Base-by-base conservation (phyloP, 441 rosid genomes). In the Arabidopsis lyrata region DNA sequence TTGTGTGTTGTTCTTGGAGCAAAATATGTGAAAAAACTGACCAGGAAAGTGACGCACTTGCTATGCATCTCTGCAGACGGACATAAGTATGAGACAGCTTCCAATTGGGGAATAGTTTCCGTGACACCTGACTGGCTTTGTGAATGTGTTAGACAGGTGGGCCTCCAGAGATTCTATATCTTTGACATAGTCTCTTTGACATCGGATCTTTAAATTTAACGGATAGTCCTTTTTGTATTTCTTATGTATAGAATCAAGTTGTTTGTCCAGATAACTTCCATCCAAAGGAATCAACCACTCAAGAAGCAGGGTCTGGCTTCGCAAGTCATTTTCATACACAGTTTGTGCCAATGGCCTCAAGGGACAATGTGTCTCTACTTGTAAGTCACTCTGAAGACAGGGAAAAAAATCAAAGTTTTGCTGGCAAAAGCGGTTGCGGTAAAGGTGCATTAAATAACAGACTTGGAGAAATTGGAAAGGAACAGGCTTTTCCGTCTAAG, bases 61-160 rank as follows among this genome's bases (percentile, higher is more conserved):
- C 49, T 93, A 57, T 96, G 98, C 82, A 92, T 90, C 79, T 92
- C 82, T 79, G 76, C 87, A n/a, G 68, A 61, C 75, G 98, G 99
- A 70, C 86, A 81, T 10, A 93, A 93, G 81, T 92, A 88, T 75
- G 92, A 90, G 63, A 89, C 84, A 66, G 93, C 98, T 69, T 81
- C 87, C 83, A 85, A 80, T 79, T 89, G 96, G 92, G 93, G 95
- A 67, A 85, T 85, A 84, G 67, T 69, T 64, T 75, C 87, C 20
- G 82, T 90, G 69, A 88, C 97, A 61, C 73, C 86, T 50, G 97
- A 90, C 47, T 96, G 99, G 99, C 77, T 93, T 66, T 90, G 80
- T 80, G 97, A 93, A 80, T 93, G 99, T 83, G 86, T 87, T 77
- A 85, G 86, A 81, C 91, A 86, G 98, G 99, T 96, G 83, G 41